Base-by-base conservation (phyloP, 768 basidiomycete species). In the Podaxis carcinomalis region DNA sequence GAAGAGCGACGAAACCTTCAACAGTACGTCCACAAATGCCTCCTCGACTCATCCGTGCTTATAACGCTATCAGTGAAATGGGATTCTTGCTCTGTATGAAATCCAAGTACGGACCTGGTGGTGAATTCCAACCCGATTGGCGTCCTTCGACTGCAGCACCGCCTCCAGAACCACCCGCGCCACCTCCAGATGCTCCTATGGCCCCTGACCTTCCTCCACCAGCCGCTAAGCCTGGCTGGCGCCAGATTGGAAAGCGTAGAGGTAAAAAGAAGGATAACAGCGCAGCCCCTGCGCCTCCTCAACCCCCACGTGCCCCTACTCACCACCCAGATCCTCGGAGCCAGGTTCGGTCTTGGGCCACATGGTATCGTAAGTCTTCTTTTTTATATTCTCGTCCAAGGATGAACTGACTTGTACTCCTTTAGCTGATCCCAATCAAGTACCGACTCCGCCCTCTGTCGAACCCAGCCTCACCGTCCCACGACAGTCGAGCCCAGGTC, bases 111-210 rank as follows among this genome's bases (percentile, higher is more conserved):
- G 87, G 87, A 4, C 86, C 90, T n/a, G 91, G 90, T 59, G 92
- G 92, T 54, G 88, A 92, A 70, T 94, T 89, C 68, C 88, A 92
- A 67, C 82, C 87, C 6, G 86, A 90, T n/a, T 93, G 92, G 92
- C 86, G 75, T 5, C 59, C 59, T 13, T 14, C 59, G n/a, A 36
- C 80, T 14, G 75, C 74, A 21, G 77, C 75, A n/a, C 79, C 83
- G 5, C 75, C 76, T 6, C 66, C 70, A 13, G 77, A 80, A 6
- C 74, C 77, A 10, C 74, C 65, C 19, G 61, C 78, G 9, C 76
- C 78, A 36, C 71, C 69, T 9, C 78, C 79, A 50, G 76, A 73
- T 54, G 66, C 72, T 3, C 65, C 68, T 6, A 59, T 67, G 51
- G 67, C 69, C 4, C 70, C 72, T 52, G 67, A 68, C 51, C 68